These are phyloP conservation scores for Carallia brachiata DNA, from an alignment of 345 rosid species.

Conservation along the genomic window DNA sequence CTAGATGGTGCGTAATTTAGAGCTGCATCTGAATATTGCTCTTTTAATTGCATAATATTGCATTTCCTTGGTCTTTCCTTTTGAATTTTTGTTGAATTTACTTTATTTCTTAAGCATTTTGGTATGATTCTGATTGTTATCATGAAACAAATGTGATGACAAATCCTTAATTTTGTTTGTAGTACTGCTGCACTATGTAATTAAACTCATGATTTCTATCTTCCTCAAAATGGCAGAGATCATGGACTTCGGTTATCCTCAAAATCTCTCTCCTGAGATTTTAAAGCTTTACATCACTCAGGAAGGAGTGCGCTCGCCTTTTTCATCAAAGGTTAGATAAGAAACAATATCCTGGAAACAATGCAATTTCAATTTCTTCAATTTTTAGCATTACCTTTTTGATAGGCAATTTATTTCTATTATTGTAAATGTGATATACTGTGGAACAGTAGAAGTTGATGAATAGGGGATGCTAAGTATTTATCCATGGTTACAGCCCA, in stretches of 20 bases:
- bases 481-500: slow-evolving; percentile 37
- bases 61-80: neutral
- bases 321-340: slow-evolving; percentile 84
- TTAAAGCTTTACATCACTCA: slow-evolving; percentile 96
- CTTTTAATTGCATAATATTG: slow-evolving; percentile 3
- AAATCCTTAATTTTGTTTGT: neutral
- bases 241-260: slow-evolving; percentile 98
- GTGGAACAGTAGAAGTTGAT: neutral
- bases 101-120: neutral
- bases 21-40: neutral
- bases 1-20: slow-evolving; percentile 66
- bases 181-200: neutral
- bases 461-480: neutral
- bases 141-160: neutral
- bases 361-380: neutral
- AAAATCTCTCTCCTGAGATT: slow-evolving; percentile 96
- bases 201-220: neutral
- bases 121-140: neutral
- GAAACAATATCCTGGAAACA: slow-evolving; percentile 2
- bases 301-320: slow-evolving; percentile 96
- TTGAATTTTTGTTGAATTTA: neutral
- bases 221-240: slow-evolving; percentile 56
- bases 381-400: slow-evolving; percentile 3
- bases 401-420: slow-evolving; percentile 3
- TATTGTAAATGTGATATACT: neutral